Percentiles rank a stretch among this genome's conserved stretches.
Conservation (phyloP, 176 grass and related monocot genomes). For the Pharus latifolius region DNA sequence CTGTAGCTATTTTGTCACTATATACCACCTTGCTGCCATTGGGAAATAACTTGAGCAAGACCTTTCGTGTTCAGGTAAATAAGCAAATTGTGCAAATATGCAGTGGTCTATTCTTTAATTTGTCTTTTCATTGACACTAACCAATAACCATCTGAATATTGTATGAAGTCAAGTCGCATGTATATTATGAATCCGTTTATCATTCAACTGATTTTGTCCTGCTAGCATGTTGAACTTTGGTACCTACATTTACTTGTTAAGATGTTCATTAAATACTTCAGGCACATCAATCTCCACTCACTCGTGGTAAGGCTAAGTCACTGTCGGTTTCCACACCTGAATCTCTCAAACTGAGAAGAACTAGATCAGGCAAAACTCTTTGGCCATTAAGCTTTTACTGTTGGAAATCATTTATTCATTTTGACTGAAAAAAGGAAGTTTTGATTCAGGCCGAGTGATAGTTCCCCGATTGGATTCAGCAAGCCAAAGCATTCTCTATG, state of each 20-base stretch:
- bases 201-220: background rate
- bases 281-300: background rate
- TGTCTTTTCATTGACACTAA: background rate
- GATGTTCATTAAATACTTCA: conserved; percentile 3
- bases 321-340: conserved; percentile 9
- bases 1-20: background rate
- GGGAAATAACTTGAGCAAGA: background rate
- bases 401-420: conserved; percentile 1
- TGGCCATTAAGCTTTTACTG: background rate
- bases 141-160: background rate
- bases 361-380: conserved; percentile 27
- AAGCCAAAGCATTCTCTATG: conserved; percentile 21
- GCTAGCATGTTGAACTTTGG: background rate
- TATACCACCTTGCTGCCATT: background rate
- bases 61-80: background rate
- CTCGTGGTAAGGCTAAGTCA: background rate
- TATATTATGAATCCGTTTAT: background rate
- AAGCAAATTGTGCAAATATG: background rate
- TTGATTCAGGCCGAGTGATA: conserved; percentile 23
- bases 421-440: background rate
- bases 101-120: background rate
- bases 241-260: conserved; percentile 8
- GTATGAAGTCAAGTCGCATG: background rate
- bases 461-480: conserved; percentile 8
- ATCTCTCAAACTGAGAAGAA: conserved; percentile 28